phyloP scores from a whole-genome alignment of 106 monocot genomes.

The Hemerocallis citrina region DNA sequence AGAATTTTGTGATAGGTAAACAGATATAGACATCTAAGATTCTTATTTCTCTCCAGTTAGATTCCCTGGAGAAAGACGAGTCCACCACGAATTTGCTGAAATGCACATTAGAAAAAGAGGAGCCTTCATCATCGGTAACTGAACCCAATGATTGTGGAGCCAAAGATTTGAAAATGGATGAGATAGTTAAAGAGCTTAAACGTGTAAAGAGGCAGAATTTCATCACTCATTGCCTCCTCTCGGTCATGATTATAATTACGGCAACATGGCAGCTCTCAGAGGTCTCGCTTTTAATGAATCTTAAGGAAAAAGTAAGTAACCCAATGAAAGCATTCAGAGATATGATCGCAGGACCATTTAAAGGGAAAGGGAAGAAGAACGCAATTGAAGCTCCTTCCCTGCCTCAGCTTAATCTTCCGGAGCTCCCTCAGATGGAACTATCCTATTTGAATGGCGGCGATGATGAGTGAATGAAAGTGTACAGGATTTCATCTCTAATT shows the following conservation, averaged over 20 bases:
- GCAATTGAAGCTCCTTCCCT: slow-evolving; percentile 18
- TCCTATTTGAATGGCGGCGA: no score
- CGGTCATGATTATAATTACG: slow-evolving; percentile 30
- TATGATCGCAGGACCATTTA: slow-evolving; percentile 14
- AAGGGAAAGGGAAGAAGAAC: slow-evolving; percentile 5
- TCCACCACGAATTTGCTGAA: neutral
- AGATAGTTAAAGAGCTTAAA: slow-evolving; percentile 38
- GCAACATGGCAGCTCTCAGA: slow-evolving; percentile 45
- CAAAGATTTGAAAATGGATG: slow-evolving; percentile 12
- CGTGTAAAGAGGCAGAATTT: slow-evolving; percentile 48
- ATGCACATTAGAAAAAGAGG: neutral
- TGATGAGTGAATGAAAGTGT: no score
- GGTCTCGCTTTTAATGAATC: slow-evolving; percentile 27
- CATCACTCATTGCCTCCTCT: slow-evolving; percentile 57
- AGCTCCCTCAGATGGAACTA: slow-evolving; percentile 25
- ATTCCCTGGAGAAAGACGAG: slow-evolving; percentile 11
- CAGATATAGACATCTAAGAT: no score
- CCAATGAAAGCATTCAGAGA: slow-evolving; percentile 32
- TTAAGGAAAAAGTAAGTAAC: slow-evolving; percentile 30
- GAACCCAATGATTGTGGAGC: neutral
- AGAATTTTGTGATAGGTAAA: no score
- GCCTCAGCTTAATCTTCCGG: slow-evolving; percentile 17
- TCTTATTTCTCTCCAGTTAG: slow-evolving; percentile 13
- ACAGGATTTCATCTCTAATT: no score
- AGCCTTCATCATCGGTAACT: neutral